These are phyloP conservation scores for Diplocarpon mali DNA, from an alignment of 2,329 filamentous ascomycete species.

Conservation along the genomic window DNA sequence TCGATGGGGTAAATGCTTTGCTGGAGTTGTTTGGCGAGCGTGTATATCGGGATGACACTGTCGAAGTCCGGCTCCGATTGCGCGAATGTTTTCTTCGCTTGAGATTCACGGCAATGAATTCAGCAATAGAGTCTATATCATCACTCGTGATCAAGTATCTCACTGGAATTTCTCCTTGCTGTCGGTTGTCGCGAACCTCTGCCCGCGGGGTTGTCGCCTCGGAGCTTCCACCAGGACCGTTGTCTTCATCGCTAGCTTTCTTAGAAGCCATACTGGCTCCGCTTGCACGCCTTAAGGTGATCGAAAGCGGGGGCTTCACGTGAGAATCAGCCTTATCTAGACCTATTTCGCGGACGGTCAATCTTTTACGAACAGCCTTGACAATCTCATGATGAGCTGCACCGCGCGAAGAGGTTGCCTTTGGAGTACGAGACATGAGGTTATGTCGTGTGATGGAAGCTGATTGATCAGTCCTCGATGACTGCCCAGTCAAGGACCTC, in stretches of 20 bases:
- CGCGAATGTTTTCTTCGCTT: neutral
- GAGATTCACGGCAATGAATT: conserved; percentile 14
- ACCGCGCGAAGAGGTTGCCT: conserved; percentile 10
- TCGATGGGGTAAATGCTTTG: too few species aligned
- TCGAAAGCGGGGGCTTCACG: conserved; percentile 13
- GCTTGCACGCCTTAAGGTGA: conserved; percentile 20
- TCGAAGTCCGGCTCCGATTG: neutral
- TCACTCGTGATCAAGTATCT: conserved; percentile 19
- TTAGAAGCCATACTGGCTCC: neutral
- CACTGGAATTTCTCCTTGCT: conserved; percentile 3
- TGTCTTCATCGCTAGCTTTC: neutral
- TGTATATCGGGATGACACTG: neutral
- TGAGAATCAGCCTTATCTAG: neutral
- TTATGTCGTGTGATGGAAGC: neutral
- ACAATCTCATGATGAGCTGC: conserved; percentile 14
- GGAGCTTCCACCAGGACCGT: neutral
- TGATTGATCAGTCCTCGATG: too few species aligned
- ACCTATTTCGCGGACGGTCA: conserved; percentile 14
- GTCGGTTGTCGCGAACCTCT: neutral
- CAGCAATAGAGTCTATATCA: conserved; percentile 19
- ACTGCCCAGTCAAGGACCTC: too few species aligned
- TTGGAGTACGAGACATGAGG: conserved; percentile 5
- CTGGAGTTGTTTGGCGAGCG: neutral
- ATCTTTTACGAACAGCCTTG: conserved; percentile 14
- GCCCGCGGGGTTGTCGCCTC: neutral